phyloP scores from a whole-genome alignment of 768 basidiomycete species.

The Tremella fuciformis region DNA sequence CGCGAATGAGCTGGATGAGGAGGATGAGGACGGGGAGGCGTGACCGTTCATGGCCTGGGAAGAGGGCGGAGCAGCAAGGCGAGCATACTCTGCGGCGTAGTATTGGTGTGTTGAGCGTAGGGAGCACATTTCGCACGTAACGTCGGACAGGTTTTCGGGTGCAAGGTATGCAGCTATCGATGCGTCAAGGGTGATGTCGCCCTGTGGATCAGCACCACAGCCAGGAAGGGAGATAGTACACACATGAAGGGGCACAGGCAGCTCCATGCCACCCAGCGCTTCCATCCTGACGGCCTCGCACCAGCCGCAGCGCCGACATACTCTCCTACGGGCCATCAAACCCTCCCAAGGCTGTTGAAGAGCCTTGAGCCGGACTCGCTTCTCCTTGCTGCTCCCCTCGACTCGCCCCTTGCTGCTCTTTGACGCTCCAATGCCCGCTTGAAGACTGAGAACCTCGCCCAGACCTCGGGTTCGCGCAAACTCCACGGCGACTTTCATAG shows the following conservation, averaged over 20 bases:
- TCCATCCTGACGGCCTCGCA: slow-evolving; percentile 73
- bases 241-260: slow-evolving; percentile 34
- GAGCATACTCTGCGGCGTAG: slow-evolving; percentile 63
- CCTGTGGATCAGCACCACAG: slow-evolving; percentile 21
- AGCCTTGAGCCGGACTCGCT: slow-evolving; percentile 25
- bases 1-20: slow-evolving; percentile 29
- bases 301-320: slow-evolving; percentile 85
- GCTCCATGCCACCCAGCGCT: slow-evolving; percentile 61
- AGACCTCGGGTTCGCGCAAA: slow-evolving; percentile 68
- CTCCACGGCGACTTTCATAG: slow-evolving; percentile 69
- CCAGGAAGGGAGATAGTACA: not conserved
- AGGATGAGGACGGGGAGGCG: not conserved
- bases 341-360: slow-evolving; percentile 61
- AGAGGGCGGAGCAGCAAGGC: slow-evolving; percentile 56
- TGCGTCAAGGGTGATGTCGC: slow-evolving; percentile 62
- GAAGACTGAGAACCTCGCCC: slow-evolving; percentile 53
- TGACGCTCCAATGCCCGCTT: slow-evolving; percentile 8
- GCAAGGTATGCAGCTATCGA: slow-evolving; percentile 85
- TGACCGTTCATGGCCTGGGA: slow-evolving; percentile 1
- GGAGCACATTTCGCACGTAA: slow-evolving; percentile 88
- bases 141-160: slow-evolving; percentile 83
- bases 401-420: slow-evolving; percentile 12
- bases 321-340: slow-evolving; percentile 81
- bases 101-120: slow-evolving; percentile 68
- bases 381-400: slow-evolving; percentile 10